Base-by-base conservation (phyloP, 2,329 filamentous ascomycete genomes). In the Parastagonospora nodorum region DNA sequence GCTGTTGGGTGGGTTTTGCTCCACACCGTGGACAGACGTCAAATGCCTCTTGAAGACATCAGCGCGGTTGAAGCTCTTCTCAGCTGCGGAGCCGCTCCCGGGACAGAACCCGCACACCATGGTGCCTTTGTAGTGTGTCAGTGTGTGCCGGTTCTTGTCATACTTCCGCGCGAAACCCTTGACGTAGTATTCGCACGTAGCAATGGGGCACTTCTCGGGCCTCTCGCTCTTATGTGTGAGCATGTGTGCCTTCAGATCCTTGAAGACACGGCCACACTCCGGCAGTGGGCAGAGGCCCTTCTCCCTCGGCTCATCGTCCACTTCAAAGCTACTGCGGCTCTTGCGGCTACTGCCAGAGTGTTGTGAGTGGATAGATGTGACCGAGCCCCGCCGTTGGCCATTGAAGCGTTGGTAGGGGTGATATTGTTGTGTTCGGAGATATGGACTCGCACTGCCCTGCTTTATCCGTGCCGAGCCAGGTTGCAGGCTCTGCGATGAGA, bases 31-130 rank as follows among this genome's bases (percentile, higher is more conserved):
- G 3, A 96, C 90, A 0, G 90, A 88, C 5, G 90, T 96, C 66
- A 97, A 76, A 73, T 97, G 92, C 55, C 92, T 84, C 82, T 96
- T 97, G 83, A 97, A 97, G 55, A 96, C 92, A 61, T 97, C 92
- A 51, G 92, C 92, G 49, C 92, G 86, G 78, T 97, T 96, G 73
- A 97, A 97, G 58, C 89, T 93, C 83, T 96, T 97, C 76, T 96
- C 92, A 1, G 89, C 88, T 7, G 91, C 84, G 4, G 91, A 93
- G 4, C 92, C 92, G 27, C 90, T 91, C 30, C 91, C 90, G 1
- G 92, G 90, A 66, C 92, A 96, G 78, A 96, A 97, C 28, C 91
- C 92, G 70, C 92, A 97, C 19, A 96, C 90, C 92, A 96, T 96
- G 42, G 90, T 96, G 35, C 92, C 92, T 77, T 96, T 96, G 83